phyloP scores from a whole-genome alignment of 306 rosid genomes.

The Vigna radiata region DNA sequence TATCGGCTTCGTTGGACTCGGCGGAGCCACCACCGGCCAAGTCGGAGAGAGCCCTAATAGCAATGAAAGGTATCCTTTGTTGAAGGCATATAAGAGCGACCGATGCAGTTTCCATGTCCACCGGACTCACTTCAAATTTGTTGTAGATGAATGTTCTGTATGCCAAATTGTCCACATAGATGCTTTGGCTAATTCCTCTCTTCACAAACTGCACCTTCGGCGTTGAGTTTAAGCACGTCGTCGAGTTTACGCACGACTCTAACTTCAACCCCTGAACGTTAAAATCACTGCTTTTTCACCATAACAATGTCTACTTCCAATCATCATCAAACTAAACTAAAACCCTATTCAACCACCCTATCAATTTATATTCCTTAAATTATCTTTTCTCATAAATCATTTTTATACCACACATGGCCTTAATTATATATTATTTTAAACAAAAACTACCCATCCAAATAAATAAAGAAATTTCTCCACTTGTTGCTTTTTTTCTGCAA shows the following conservation, averaged over 20 bases:
- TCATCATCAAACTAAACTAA: too few relatives aligned
- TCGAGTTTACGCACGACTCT: constrained; percentile 59
- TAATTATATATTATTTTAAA: too few relatives aligned
- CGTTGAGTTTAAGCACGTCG: constrained; percentile 55
- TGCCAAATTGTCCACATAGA: constrained; percentile 64
- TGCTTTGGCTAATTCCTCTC: constrained; percentile 58
- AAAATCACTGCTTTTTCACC: too few relatives aligned
- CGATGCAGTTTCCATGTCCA: constrained; percentile 59
- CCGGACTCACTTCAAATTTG: constrained; percentile 59
- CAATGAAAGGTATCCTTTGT: constrained; percentile 61
- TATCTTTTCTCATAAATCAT: too few relatives aligned
- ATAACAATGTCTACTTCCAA: too few relatives aligned
- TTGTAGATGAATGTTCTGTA: constrained; percentile 54
- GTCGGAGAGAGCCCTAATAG: constrained; percentile 59
- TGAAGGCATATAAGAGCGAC: constrained; percentile 64
- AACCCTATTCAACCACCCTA: too few relatives aligned
- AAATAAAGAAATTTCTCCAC: too few relatives aligned
- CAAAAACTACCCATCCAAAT: too few relatives aligned
- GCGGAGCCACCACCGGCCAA: constrained; percentile 63
- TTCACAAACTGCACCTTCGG: constrained; percentile 58
- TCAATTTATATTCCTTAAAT: too few relatives aligned
- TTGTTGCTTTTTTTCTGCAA: too few relatives aligned
- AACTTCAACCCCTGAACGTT: constrained; percentile 10
- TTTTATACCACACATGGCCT: too few relatives aligned
- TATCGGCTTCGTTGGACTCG: constrained; percentile 61